phyloP scores from a whole-genome alignment of 2,329 filamentous ascomycete species.

The Fusarium fujikuroi region DNA sequence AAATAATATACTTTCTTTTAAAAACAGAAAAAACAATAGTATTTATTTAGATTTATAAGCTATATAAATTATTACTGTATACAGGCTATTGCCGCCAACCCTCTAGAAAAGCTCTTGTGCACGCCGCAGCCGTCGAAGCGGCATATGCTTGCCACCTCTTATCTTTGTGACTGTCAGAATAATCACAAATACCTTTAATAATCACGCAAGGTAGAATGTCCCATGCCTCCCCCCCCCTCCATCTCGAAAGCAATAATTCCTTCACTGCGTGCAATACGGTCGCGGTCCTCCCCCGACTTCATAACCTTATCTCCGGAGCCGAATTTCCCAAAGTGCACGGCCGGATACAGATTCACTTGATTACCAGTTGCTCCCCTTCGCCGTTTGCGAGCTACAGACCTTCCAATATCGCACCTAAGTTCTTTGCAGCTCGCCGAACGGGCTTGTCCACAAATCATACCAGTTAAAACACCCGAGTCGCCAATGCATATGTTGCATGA shows the following conservation, averaged over 20 bases:
- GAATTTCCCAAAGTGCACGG: neutral
- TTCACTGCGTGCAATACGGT: neutral
- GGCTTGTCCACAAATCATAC: neutral
- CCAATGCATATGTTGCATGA: neutral
- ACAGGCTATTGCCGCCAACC: neutral
- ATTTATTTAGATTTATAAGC: too few relatives aligned
- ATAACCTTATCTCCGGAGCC: neutral
- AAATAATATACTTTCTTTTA: too few relatives aligned
- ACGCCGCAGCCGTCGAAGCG: neutral
- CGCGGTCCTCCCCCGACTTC: neutral
- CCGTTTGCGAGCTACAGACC: accelerated
- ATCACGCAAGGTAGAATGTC: neutral
- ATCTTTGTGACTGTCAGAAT: neutral
- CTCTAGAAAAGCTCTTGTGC: neutral
- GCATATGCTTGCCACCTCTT: neutral
- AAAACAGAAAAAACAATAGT: too few relatives aligned
- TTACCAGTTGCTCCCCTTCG: accelerated
- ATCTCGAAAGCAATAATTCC: neutral
- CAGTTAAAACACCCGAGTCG: accelerated
- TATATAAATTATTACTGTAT: too few relatives aligned
- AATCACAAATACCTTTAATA: neutral
- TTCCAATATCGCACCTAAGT: accelerated
- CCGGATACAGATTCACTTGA: accelerated
- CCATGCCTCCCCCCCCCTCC: neutral
- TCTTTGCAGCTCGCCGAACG: accelerated